A percentile compares a stretch with the other conserved stretches of the same genome.
Evolutionary conservation across 768 basidiomycete species (phyloP).

Genomic region (Boletus rex-veris): DNA sequence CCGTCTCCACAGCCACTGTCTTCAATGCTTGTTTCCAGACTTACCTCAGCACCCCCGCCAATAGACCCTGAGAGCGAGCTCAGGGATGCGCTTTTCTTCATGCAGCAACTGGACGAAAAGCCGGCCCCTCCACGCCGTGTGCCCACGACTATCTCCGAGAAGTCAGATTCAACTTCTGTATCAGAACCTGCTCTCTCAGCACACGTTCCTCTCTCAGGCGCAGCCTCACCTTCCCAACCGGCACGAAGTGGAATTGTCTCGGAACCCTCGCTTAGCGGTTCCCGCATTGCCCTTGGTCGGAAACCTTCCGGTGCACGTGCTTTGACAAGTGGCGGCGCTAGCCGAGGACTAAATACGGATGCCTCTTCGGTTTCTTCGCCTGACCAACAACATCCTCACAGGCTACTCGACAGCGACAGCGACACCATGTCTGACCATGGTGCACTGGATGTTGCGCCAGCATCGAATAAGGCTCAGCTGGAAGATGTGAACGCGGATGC

Average conservation of each 20-base stretch:
- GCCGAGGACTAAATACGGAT: slow-evolving; percentile 38
- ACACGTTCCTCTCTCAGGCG: slow-evolving; percentile 21
- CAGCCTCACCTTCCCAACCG: slow-evolving; percentile 19
- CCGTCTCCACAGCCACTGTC: slow-evolving; percentile 14
- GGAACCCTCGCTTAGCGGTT: slow-evolving; percentile 37
- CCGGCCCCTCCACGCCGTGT: slow-evolving; percentile 34
- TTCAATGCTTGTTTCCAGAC: slow-evolving; percentile 30
- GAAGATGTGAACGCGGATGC: slow-evolving; percentile 66
- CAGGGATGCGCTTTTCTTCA: slow-evolving; percentile 63
- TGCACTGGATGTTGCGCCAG: slow-evolving; percentile 2
- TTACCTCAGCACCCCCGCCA: slow-evolving; percentile 10
- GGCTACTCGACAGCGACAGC: slow-evolving; percentile 24
- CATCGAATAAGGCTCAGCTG: slow-evolving; percentile 19
- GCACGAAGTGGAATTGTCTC: slow-evolving; percentile 25
- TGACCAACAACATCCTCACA: slow-evolving; percentile 29
- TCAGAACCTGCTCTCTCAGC: slow-evolving; percentile 26
- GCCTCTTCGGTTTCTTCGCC: slow-evolving; percentile 38
- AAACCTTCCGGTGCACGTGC: slow-evolving; percentile 87
- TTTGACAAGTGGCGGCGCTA: slow-evolving; percentile 30
- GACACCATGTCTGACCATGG: slow-evolving; percentile 34
- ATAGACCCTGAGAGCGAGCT: slow-evolving; percentile 38
- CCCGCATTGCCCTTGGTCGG: slow-evolving; percentile 46
- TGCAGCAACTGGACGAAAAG: slow-evolving; percentile 52
- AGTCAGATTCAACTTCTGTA: slow-evolving; percentile 35
- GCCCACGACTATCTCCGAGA: slow-evolving; percentile 45